phyloP scores from a whole-genome alignment of 2,329 filamentous ascomycete species.

The Blastomyces emzantsi region DNA sequence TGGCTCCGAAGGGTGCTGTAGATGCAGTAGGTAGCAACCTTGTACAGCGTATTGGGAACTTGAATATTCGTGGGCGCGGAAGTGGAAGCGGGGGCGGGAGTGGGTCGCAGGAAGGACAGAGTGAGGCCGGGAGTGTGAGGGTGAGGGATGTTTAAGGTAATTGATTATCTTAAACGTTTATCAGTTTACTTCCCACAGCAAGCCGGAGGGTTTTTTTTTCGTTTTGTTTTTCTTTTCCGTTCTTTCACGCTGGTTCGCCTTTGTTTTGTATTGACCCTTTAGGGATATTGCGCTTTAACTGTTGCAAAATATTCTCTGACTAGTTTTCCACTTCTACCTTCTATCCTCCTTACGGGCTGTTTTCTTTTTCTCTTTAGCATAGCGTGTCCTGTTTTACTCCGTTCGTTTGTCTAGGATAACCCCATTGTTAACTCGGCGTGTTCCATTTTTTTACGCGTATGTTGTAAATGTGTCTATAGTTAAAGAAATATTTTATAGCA shows the following conservation, averaged over 20 bases:
- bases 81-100: conserved; percentile 9
- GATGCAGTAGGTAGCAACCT: conserved; percentile 89
- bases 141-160: conserved; percentile 29
- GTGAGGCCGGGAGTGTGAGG: conserved; percentile 24
- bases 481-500: background rate
- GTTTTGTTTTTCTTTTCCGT: background rate
- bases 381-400: background rate
- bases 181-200: background rate
- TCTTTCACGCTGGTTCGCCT: background rate
- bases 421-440: background rate
- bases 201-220: background rate
- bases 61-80: conserved; percentile 55
- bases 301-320: background rate
- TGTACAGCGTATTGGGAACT: conserved; percentile 73
- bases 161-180: conserved; percentile 2
- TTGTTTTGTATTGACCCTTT: background rate
- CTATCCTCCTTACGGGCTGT: background rate
- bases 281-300: background rate
- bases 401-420: background rate
- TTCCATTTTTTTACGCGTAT: background rate
- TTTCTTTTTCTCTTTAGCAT: background rate
- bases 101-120: conserved; percentile 28
- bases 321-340: background rate
- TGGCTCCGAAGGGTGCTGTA: conserved; percentile 79
- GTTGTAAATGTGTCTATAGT: background rate